These are phyloP conservation scores for Monilinia aucupariae DNA, from an alignment of 2,329 filamentous ascomycete species.

Conservation along the genomic window DNA sequence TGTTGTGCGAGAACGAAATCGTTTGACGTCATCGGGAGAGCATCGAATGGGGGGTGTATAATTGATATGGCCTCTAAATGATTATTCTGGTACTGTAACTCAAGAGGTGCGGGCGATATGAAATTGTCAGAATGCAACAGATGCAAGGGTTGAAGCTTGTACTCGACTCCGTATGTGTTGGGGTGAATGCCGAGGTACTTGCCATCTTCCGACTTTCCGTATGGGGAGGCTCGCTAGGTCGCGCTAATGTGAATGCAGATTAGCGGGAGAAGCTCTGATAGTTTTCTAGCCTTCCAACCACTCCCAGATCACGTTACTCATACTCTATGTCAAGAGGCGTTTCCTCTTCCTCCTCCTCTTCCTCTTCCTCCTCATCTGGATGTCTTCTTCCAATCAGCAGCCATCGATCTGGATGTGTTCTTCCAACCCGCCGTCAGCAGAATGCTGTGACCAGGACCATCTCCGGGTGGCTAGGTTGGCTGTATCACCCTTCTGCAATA, in stretches of 20 bases:
- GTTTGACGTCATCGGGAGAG: conserved; percentile 31
- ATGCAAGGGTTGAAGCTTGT: conserved; percentile 6
- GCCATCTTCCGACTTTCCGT: conserved; percentile 2
- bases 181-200: conserved; percentile 12
- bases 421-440: not conserved
- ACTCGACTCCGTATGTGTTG: too few species aligned
- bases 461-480: not conserved
- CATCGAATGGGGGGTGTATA: conserved; percentile 21
- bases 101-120: not conserved
- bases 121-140: not conserved
- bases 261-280: not conserved
- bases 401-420: too few species aligned
- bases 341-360: too few species aligned
- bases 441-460: not conserved
- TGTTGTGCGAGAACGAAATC: conserved; percentile 81
- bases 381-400: not conserved
- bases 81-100: not conserved
- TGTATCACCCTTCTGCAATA: not conserved
- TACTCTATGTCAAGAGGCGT: not conserved
- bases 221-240: not conserved
- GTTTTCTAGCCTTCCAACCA: conserved; percentile 6
- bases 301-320: not conserved
- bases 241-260: not conserved
- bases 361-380: not conserved
- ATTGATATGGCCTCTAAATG: not conserved